phyloP scores from a whole-genome alignment of 2,329 filamentous ascomycete genomes.

The Elsinoe fawcettii region DNA sequence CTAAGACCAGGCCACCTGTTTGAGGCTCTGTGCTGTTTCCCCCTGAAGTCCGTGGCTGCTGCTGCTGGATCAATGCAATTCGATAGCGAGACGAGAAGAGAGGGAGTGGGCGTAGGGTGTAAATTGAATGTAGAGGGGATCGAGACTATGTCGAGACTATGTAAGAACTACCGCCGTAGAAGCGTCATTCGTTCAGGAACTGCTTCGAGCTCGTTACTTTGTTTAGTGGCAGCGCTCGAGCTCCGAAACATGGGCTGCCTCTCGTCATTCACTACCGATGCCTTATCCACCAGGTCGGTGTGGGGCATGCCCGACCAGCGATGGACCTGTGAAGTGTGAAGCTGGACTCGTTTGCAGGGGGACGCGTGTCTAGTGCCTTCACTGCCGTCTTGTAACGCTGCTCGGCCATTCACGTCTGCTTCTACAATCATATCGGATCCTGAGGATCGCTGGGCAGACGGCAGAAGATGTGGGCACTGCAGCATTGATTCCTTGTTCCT shows the following conservation, averaged over 20 bases:
- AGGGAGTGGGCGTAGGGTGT: background rate
- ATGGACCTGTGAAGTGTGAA: background rate
- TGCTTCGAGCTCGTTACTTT: conserved; percentile 1
- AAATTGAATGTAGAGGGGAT: background rate
- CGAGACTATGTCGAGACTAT: background rate
- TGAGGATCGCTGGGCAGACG: background rate
- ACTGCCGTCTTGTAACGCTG: background rate
- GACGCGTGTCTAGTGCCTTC: background rate
- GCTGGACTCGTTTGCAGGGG: background rate
- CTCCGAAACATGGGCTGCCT: conserved; percentile 7
- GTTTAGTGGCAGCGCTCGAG: conserved; percentile 8
- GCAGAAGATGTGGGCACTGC: background rate
- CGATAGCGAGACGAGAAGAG: background rate
- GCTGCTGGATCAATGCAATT: background rate
- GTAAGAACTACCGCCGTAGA: background rate
- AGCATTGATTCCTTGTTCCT: background rate
- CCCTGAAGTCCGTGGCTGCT: conserved; percentile 3
- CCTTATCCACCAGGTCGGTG: background rate
- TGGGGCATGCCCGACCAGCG: conserved; percentile 1
- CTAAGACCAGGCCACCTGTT: background rate
- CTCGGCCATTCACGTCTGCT: background rate
- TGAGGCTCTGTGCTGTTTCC: conserved; percentile 1
- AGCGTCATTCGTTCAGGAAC: conserved; percentile 5
- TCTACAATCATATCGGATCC: background rate
- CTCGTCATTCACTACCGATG: conserved; percentile 6